Percentiles rank a stretch among this genome's conserved stretches.
phyloP scores from a whole-genome alignment of 2,329 filamentous ascomycete species.

The Fusarium tjaetaba region DNA sequence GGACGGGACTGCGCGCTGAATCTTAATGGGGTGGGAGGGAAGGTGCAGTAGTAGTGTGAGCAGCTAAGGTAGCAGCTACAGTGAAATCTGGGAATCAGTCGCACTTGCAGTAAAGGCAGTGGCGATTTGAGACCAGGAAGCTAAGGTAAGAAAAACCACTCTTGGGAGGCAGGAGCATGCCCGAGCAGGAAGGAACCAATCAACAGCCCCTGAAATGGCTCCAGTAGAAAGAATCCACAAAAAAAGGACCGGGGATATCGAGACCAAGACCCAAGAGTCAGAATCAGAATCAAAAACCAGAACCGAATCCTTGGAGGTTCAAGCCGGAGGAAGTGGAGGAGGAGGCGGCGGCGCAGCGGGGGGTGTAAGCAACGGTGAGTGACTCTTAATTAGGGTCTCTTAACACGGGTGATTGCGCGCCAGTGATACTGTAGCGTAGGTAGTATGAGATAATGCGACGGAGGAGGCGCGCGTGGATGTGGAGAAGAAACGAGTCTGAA shows the following conservation, averaged over 20 bases:
- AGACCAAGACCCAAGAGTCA: constrained; percentile 14
- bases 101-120: constrained; percentile 33
- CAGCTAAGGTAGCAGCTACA: constrained; percentile 18
- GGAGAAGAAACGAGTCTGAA: constrained; percentile 40
- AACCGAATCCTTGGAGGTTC: constrained; percentile 2
- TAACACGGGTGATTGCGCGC: constrained; percentile 23
- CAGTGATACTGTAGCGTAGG: constrained; percentile 28
- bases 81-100: constrained; percentile 25
- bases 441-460: constrained; percentile 41
- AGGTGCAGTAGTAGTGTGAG: constrained; percentile 36
- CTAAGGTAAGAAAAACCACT: constrained; percentile 28
- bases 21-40: constrained; percentile 40
- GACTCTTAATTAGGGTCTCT: constrained; percentile 24
- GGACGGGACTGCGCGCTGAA: constrained; percentile 41
- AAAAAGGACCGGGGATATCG: constrained; percentile 24
- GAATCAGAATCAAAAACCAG: constrained; percentile 13
- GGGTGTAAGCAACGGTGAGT: constrained; percentile 32
- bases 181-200: constrained; percentile 25
- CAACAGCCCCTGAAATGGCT: constrained; percentile 17
- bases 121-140: constrained; percentile 34
- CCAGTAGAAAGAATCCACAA: constrained; percentile 24
- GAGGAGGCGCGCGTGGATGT: constrained; percentile 41
- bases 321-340: constrained; percentile 30
- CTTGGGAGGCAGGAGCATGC: constrained; percentile 23
- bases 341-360: constrained; percentile 33